Conservation (phyloP, 306 rosid species). For the Lathyrus sativus region DNA sequence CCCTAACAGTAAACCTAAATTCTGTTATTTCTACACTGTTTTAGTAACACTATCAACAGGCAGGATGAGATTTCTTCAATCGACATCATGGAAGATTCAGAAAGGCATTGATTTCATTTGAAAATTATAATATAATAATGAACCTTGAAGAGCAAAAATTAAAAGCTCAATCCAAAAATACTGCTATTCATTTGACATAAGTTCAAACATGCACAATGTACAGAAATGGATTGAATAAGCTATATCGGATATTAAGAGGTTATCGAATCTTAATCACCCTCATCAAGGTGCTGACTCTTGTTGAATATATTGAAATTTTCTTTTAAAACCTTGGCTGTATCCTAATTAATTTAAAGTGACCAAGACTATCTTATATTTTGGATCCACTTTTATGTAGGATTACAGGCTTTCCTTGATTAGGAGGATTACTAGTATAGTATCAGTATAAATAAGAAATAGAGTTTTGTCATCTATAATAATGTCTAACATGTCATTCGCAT, state of each 20-base stretch:
- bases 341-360: background rate
- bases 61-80: background rate
- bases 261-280: background rate
- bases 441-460: background rate
- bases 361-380: background rate
- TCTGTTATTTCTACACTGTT: background rate
- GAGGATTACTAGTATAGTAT: background rate
- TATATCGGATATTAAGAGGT: background rate
- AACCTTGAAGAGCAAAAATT: background rate
- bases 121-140: background rate
- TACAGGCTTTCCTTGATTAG: background rate
- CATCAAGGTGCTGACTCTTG: background rate
- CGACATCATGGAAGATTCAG: background rate
- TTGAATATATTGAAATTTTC: background rate
- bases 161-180: constrained; percentile 11
- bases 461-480: background rate
- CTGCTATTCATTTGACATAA: constrained; percentile 4
- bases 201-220: constrained; percentile 12
- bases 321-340: background rate
- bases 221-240: constrained; percentile 5
- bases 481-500: background rate
- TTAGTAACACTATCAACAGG: background rate
- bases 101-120: background rate
- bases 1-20: background rate
- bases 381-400: background rate